These are phyloP conservation scores for Talaromyces islandicus DNA, from an alignment of 2,329 filamentous ascomycete species.

Conservation along the genomic window DNA sequence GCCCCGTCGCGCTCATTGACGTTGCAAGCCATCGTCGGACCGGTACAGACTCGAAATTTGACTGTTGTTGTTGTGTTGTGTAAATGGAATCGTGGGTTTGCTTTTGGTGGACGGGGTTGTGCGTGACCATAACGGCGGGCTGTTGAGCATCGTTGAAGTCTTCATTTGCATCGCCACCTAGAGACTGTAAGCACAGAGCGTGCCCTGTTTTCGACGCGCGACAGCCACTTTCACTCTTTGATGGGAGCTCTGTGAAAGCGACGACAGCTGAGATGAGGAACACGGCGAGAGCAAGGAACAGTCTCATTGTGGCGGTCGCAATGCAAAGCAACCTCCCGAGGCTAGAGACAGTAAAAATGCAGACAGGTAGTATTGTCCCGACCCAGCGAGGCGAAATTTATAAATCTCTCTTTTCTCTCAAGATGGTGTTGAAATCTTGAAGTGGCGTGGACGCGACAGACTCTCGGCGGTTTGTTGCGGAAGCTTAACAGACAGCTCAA, in stretches of 20 bases:
- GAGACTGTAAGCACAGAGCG: not conserved
- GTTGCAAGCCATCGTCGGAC: conserved; percentile 25
- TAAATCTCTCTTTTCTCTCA: not conserved
- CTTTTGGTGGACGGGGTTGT: not conserved
- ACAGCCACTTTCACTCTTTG: conserved; percentile 3
- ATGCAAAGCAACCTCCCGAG: not conserved
- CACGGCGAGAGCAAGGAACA: not conserved
- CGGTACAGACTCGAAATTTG: not conserved
- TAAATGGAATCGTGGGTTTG: not conserved
- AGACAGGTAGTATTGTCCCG: not conserved
- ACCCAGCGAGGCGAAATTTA: not conserved
- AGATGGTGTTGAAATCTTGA: not conserved
- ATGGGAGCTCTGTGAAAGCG: not conserved
- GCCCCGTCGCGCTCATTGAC: conserved; percentile 22
- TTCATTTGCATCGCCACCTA: not conserved
- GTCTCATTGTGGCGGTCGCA: conserved; percentile 3
- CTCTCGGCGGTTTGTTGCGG: not conserved
- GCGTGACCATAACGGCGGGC: not conserved
- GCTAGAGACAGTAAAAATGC: not conserved
- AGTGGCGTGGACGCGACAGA: not conserved
- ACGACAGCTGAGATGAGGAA: conserved; percentile 3
- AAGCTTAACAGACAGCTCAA: not conserved
- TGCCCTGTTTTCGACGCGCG: not conserved
- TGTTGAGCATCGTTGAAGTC: not conserved
- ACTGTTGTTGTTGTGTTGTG: not conserved